Evolutionary conservation across 495 filamentous ascomycete genomes (phyloP).

Genomic region (Penicillium roqueforti): DNA sequence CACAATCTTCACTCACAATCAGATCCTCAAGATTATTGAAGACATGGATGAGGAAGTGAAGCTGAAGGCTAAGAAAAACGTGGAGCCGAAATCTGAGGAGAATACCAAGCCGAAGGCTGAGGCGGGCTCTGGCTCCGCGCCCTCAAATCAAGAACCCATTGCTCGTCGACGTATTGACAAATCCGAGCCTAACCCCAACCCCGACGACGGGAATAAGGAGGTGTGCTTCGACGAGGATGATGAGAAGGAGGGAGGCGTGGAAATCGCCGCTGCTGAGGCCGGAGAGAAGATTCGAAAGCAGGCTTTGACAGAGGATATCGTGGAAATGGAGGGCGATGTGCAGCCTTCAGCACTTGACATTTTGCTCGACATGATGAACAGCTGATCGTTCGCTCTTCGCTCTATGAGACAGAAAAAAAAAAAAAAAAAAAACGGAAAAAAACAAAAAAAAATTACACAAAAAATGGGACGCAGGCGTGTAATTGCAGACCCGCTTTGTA

Average conservation of each 20-base stretch:
- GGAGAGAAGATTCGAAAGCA: not conserved
- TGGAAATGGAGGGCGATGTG: slow-evolving; percentile 27
- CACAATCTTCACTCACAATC: slow-evolving; percentile 11
- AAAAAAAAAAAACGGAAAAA: too few relatives aligned
- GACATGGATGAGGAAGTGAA: not conserved
- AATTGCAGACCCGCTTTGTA: not conserved
- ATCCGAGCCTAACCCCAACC: not conserved
- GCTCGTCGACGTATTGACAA: not conserved
- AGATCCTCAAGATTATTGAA: not conserved
- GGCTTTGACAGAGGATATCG: slow-evolving; percentile 15
- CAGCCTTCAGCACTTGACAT: slow-evolving; percentile 27
- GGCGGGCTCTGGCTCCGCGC: not conserved
- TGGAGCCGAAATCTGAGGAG: not conserved
- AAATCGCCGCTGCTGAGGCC: not conserved
- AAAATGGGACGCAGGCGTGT: not conserved
- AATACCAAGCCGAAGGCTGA: not conserved
- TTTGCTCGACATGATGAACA: slow-evolving; percentile 1
- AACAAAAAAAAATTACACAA: too few relatives aligned
- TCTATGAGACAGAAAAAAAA: too few relatives aligned
- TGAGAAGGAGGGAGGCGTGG: not conserved
- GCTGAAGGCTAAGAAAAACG: not conserved
- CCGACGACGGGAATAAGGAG: not conserved
- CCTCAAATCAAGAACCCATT: not conserved
- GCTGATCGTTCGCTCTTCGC: not conserved
- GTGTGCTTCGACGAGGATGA: not conserved